Base-by-base conservation (phyloP, 495 filamentous ascomycete species). In the Polyplosphaeria fusca region DNA sequence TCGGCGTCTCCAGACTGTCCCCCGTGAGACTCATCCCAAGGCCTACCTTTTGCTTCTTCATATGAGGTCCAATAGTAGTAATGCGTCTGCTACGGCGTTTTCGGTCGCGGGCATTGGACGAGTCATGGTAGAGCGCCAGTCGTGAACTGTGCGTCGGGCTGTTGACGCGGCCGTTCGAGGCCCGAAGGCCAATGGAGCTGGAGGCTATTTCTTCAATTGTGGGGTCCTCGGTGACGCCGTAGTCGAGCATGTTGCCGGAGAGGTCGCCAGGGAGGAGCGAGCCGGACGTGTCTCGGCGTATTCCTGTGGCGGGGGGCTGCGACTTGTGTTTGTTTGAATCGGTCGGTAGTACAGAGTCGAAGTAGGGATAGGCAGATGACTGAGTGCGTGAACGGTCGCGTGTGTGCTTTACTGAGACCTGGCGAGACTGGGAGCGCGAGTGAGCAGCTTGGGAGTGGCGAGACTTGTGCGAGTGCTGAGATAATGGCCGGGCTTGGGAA, bases 361-460 rank as follows among this genome's bases (percentile, higher is more conserved):
- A 38, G 35, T 45, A 20, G 11, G 53, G 54, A 24, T 48, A 63
- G n/a, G 60, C 55, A 13, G 60, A 58, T 35, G 60, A 63, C 30
- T 63, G 60, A 13, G 52, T 35, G 58, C 51, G 51, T 3, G 55
- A 58, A 19, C 2, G 48, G 44, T 47, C 32, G 18, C 60, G 39
- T 5, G 4, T 14, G 27, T 59, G 40, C 22, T 45, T 51, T 20
- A 23, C 47, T 20, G 27, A 46, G 4, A 46, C 49, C 24, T 38
- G 26, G 2, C 52, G 52, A 9, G 50, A 49, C 26, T 56, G 38
- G 5, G 58, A 38, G 47, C 46, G 23, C n/a, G 50, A 43, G 19
- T 53, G 50, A 12, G n/a, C 9, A 35, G 30, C 30, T 35, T 18
- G 11, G 26, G 41, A 51, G 4, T 47, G 24, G 13, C 52, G 47